phyloP scores from a whole-genome alignment of 2,329 filamentous ascomycete genomes.

The Neoscytalidium dimidiatum region DNA sequence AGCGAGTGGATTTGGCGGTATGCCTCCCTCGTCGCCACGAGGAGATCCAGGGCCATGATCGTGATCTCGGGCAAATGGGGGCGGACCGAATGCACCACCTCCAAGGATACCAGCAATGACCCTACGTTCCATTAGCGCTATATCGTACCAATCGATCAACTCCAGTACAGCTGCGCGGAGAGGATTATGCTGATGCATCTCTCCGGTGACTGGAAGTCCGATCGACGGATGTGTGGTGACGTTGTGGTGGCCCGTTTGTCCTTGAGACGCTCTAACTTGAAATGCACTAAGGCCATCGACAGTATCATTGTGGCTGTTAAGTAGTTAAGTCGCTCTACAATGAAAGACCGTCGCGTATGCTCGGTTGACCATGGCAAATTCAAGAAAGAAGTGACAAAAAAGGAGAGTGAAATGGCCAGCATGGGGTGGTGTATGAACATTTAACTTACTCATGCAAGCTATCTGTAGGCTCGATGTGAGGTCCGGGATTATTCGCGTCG shows the following conservation, averaged over 20 bases:
- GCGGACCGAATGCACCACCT: conserved; percentile 3
- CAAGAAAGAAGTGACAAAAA: no score
- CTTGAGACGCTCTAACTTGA: background rate
- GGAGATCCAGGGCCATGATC: background rate
- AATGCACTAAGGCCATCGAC: background rate
- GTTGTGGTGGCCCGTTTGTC: background rate
- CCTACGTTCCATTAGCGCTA: background rate
- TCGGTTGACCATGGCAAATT: no score
- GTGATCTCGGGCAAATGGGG: background rate
- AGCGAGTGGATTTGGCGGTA: conserved; percentile 43
- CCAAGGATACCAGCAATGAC: conserved; percentile 15
- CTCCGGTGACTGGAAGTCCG: background rate
- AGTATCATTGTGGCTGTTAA: background rate
- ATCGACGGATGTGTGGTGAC: background rate
- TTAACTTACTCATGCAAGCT: conserved; percentile 51
- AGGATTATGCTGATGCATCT: background rate
- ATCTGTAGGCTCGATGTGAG: conserved; percentile 47
- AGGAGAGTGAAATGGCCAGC: no score
- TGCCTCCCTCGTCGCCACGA: background rate
- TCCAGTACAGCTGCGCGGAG: background rate
- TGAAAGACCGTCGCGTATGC: background rate
- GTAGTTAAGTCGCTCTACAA: background rate
- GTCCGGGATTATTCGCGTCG: conserved; percentile 53
- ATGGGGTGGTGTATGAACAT: no score
- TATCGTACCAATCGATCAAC: background rate